Conservation (phyloP, 179 eudicot genomes). For the Patellifolia procumbens region DNA sequence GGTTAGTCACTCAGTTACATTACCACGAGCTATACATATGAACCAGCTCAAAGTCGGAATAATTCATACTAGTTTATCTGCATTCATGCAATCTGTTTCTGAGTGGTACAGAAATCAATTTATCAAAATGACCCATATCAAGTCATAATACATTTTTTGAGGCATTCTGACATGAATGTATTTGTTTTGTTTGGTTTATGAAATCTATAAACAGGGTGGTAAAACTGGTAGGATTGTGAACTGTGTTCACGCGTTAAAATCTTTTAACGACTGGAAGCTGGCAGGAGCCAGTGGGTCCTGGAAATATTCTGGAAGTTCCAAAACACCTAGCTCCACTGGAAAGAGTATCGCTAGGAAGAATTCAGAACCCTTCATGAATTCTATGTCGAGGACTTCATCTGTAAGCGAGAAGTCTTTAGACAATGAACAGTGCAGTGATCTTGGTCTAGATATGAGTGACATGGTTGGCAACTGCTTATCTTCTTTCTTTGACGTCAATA, state of each 20-base stretch:
- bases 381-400: constrained; percentile 59
- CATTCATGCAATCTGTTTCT: not conserved
- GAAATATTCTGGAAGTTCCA: constrained; percentile 68
- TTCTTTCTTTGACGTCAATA: constrained; percentile 5
- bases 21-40: not conserved
- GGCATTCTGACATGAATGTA: not conserved
- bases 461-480: constrained; percentile 43
- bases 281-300: constrained; percentile 74
- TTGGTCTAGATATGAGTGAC: constrained; percentile 49
- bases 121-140: not conserved
- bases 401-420: constrained; percentile 55
- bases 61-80: not conserved
- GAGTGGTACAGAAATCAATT: not conserved
- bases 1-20: constrained; percentile 37
- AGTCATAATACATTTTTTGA: not conserved
- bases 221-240: constrained; percentile 82
- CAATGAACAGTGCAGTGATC: constrained; percentile 33
- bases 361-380: constrained; percentile 74
- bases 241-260: constrained; percentile 77
- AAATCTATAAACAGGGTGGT: constrained; percentile 64
- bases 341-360: constrained; percentile 67
- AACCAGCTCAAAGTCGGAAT: not conserved
- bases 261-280: constrained; percentile 78
- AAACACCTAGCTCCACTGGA: constrained; percentile 43
- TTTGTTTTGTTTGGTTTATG: not conserved